These are phyloP conservation scores for Ophiostoma sp. DNA, from an alignment of 2,329 filamentous ascomycete species.

Conservation along the genomic window DNA sequence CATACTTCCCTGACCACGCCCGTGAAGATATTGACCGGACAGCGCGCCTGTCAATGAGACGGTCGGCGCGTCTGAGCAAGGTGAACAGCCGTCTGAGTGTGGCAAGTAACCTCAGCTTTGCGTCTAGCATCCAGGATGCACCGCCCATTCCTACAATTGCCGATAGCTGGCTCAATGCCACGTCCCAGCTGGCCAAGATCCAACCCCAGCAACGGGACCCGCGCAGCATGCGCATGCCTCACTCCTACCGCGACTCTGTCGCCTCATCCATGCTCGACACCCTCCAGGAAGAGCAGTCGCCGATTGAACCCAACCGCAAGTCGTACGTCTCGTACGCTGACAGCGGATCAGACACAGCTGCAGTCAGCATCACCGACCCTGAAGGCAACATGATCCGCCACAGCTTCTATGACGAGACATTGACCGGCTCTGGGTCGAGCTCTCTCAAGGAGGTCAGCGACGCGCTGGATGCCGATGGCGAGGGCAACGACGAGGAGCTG, in stretches of 20 bases:
- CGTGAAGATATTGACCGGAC: conserved; percentile 94
- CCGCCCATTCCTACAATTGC: conserved; percentile 94
- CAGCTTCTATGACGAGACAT: conserved; percentile 81
- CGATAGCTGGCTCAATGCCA: conserved; percentile 76
- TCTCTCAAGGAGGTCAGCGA: conserved; percentile 80
- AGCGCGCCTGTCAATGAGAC: conserved; percentile 82
- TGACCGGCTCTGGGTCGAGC: conserved; percentile 57
- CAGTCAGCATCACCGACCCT: conserved; percentile 70
- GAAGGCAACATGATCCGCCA: conserved; percentile 64
- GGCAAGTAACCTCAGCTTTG: conserved; percentile 86
- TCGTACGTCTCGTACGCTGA: conserved; percentile 89
- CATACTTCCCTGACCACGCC: conserved; percentile 94
- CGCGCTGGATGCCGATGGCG: conserved; percentile 82
- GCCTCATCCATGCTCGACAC: conserved; percentile 85
- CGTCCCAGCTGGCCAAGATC: conserved; percentile 48
- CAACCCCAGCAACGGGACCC: conserved; percentile 41
- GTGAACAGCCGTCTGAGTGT: conserved; percentile 91
- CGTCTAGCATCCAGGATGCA: conserved; percentile 85
- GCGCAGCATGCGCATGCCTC: conserved; percentile 42
- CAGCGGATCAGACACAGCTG: conserved; percentile 63
- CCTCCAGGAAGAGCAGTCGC: conserved; percentile 79
- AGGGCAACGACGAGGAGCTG: conserved; percentile 84
- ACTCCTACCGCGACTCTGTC: conserved; percentile 76
- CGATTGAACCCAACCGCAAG: conserved; percentile 80
- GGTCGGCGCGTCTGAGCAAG: conserved; percentile 85